Evolutionary conservation across 2,329 filamentous ascomycete genomes (phyloP), one percentile per base, ranked within the genome.

Genomic region (Pestalotiopsis sp.): DNA sequence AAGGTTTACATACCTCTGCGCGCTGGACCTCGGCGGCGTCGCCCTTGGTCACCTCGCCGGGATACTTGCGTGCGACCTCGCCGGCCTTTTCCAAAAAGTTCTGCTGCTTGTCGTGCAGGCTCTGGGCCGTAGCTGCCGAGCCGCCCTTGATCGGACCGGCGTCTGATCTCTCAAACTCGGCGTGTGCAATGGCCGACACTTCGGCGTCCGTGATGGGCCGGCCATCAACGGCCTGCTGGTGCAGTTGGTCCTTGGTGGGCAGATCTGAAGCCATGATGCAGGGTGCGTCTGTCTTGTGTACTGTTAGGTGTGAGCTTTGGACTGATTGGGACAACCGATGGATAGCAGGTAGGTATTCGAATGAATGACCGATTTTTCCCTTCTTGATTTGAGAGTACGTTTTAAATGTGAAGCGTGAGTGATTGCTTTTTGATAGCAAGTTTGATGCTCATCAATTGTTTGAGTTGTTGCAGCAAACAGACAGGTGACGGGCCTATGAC

Each of bases 91-190:
- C 73, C 20, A 77, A 58, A 67, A 79, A 79, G 69, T 78, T 78
- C 66, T 78, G 74, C 69, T 79, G 77, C 63, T 72, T 76, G 70
- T 77, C 76, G 67, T 79, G 76, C 68, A 77, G 68, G 69, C 77
- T 77, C 70, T 80, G 78, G 0, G 78, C 77, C 4, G 73, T 76
- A 4, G 77, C 77, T 1, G 78, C 77, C 2, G 75, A 68, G 1
- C 79, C 78, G 60, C 77, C 78, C 60, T 77, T 77, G 67, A 79
- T 74, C 36, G 75, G 74, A 0, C 76, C 77, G 61, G 72, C 70
- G 13, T 75, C 75, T n/a, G 77, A 78, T 65, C 76, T 64, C 52
- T 76, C 74, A 45, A 71, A 71, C 70, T 79, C 77, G 52, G 72
- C 66, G 4, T 69, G 61, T 25, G 75, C 74, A 56, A 79, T 70